Conservation (phyloP, 805 yeast species). For the Candida glaebosa region DNA sequence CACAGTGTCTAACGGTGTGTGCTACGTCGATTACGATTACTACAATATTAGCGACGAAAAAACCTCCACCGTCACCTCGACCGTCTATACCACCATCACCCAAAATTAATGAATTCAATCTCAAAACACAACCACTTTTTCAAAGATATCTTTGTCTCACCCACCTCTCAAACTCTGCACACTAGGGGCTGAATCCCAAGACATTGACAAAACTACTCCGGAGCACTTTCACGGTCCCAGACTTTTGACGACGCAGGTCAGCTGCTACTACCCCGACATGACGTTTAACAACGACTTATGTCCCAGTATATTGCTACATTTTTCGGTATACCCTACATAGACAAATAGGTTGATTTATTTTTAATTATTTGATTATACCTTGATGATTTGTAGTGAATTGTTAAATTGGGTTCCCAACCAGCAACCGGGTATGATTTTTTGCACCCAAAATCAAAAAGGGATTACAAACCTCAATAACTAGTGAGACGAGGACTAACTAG, state of each 20-base stretch:
- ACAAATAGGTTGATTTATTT: neutral
- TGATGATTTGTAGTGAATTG: too few relatives aligned
- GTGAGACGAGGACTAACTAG: too few relatives aligned
- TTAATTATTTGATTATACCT: neutral
- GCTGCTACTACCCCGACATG: too few relatives aligned
- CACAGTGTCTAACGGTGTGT: constrained; percentile 24
- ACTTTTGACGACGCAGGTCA: too few relatives aligned
- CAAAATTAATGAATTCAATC: constrained; percentile 3
- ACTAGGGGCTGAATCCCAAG: neutral
- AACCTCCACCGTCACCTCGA: constrained; percentile 38
- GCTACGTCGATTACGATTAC: constrained; percentile 37
- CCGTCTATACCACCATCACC: constrained; percentile 34
- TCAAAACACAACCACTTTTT: neutral
- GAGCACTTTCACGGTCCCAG: too few relatives aligned
- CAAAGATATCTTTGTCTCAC: too few relatives aligned
- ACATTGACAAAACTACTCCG: too few relatives aligned
- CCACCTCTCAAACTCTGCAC: neutral
- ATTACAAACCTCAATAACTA: too few relatives aligned
- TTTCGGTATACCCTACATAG: neutral
- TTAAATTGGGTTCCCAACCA: too few relatives aligned
- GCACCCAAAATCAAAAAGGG: too few relatives aligned
- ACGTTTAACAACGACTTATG: neutral
- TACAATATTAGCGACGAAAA: constrained; percentile 27
- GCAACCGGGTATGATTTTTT: too few relatives aligned
- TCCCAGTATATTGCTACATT: neutral